Evolutionary conservation across 176 grass and related monocot genomes (phyloP).

Genomic region (Musa itinerans): DNA sequence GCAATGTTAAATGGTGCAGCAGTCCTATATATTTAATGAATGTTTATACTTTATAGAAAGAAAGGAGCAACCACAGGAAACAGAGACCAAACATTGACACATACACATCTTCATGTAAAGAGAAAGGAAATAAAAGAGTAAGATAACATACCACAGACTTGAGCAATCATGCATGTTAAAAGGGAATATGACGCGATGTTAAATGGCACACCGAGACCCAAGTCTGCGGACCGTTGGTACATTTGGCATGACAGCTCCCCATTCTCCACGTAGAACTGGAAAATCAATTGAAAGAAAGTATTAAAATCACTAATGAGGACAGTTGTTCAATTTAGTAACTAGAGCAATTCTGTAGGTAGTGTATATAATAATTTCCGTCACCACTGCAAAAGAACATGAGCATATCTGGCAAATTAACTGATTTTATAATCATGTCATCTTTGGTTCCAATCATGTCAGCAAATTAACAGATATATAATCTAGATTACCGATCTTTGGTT

Average conservation of each 20-base stretch:
- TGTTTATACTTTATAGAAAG: no score
- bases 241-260: slow-evolving; percentile 88
- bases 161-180: slow-evolving; percentile 75
- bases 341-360: background rate
- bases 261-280: slow-evolving; percentile 77
- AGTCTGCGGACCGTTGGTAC: slow-evolving; percentile 89
- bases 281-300: background rate
- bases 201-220: slow-evolving; percentile 89
- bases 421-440: background rate
- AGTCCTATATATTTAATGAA: background rate
- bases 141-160: slow-evolving; percentile 77
- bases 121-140: background rate
- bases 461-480: slow-evolving; percentile 5
- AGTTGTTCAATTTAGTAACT: no score
- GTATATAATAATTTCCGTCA: background rate
- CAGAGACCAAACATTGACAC: background rate
- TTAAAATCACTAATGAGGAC: no score
- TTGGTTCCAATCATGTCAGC: no score
- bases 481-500: background rate
- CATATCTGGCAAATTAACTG: background rate
- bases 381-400: background rate
- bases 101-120: background rate
- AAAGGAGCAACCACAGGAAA: no score
- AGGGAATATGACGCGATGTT: slow-evolving; percentile 80
- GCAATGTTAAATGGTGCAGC: slow-evolving; percentile 87